These are phyloP conservation scores for Omphalea diandra DNA, from an alignment of 441 rosid species.

Conservation along the genomic window DNA sequence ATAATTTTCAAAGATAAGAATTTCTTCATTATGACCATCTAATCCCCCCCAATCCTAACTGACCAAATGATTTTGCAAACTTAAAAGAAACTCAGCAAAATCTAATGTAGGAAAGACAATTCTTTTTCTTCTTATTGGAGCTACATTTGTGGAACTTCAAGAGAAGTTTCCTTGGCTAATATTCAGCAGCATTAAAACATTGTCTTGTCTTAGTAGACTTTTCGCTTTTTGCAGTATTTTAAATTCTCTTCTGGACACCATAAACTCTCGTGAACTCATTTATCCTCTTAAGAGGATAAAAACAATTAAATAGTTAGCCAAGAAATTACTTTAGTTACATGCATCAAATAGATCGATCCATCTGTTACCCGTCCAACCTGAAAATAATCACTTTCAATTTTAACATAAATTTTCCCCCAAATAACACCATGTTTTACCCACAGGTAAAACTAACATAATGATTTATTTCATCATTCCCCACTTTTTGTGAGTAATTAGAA, in stretches of 20 bases:
- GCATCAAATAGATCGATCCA: not conserved
- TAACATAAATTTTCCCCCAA: not conserved
- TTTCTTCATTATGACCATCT: too few species aligned
- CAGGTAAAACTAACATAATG: not conserved
- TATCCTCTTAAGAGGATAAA: not conserved
- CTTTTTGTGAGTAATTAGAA: not conserved
- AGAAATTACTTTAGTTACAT: not conserved
- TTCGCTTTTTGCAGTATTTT: not conserved
- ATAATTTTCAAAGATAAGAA: not conserved
- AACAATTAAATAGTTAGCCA: not conserved
- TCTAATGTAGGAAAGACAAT: not conserved
- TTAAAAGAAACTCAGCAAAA: not conserved
- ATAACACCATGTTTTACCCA: too few species aligned
- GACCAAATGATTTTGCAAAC: not conserved
- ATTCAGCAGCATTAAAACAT: not conserved
- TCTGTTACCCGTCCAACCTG: not conserved
- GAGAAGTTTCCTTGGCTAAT: not conserved
- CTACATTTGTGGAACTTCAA: not conserved
- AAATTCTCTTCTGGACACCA: not conserved
- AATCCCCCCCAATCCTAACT: not conserved
- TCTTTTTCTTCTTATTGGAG: not conserved
- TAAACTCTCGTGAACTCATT: not conserved
- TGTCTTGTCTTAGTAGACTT: not conserved
- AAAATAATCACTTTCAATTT: not conserved
- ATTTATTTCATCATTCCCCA: not conserved